Evolutionary conservation across 1,284 basidiomycete species (phyloP), one percentile per base, ranked within the genome.

Genomic region (Rhodotorula mucilaginosa): DNA sequence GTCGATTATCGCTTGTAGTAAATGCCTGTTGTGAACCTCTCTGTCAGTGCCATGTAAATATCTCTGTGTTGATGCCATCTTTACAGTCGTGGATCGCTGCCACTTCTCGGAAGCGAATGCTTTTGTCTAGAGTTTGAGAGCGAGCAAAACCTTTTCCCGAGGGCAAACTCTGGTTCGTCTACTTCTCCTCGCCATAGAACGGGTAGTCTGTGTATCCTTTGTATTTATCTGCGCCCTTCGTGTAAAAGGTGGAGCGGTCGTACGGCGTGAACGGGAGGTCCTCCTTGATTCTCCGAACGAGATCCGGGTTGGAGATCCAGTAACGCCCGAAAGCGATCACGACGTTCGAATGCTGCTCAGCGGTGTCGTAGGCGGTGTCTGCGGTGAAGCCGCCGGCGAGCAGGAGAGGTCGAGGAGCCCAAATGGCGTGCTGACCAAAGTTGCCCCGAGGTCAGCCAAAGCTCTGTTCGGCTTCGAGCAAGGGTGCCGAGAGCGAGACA

Each of bases 231-330:
- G 75, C 67, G 19, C 75, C 75, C 0, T 48, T 5, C 1, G 66
- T 52, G 63, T 76, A 76, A 56, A 76, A 76, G 1, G 74, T 73
- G 21, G 68, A 56, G 1, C 73, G 64, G 61, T 75, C 65, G 68
- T 75, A 76, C 5, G 49, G 60, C 61, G 74, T 78, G 21, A 83
- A 71, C 3, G 77, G 69, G 48, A 77, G 73, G 16, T 74, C 77
- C 34, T 82, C 76, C 69, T 76, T 74, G 64, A 84, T 76, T 7
- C 87, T 82, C 23, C 80, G 68, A 0, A 85, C 84, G 1, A 89
- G 80, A 76, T 88, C 87, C 5, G 87, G 88, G 59, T 70, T 69
- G 47, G 81, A 81, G 68, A 85, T 84, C 73, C 83, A 88, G 65
- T 79, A 76, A 52, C 86, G 77, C 1, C 87, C 87, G 72, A 86